Conservation (phyloP, 257 asterid species). For the Anisodus acutangulus region DNA sequence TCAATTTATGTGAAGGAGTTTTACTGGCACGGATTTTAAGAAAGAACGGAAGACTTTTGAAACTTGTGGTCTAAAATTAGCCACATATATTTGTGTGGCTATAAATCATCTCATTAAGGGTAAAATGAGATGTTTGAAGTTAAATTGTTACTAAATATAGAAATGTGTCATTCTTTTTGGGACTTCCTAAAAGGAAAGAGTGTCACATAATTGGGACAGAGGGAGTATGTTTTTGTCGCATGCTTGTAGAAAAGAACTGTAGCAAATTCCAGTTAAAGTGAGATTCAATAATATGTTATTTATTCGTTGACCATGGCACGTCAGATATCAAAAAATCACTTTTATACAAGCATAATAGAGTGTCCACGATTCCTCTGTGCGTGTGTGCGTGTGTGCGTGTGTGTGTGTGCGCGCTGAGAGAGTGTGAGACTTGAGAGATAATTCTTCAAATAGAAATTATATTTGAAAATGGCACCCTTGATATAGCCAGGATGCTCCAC, state of each 20-base stretch:
- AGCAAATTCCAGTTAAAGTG: background rate
- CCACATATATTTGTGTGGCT: too few relatives aligned
- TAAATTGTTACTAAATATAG: too few relatives aligned
- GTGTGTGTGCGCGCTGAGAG: background rate
- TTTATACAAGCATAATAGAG: background rate
- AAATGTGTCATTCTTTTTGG: too few relatives aligned
- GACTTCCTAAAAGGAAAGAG: too few relatives aligned
- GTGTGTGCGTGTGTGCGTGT: background rate
- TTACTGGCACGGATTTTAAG: too few relatives aligned
- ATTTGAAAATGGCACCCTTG: slow-evolving; percentile 67
- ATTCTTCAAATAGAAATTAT: slow-evolving; percentile 23
- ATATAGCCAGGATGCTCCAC: slow-evolving; percentile 99
- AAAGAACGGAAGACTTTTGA: too few relatives aligned
- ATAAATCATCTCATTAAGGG: too few relatives aligned
- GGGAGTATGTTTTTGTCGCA: too few relatives aligned
- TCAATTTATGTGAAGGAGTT: too few relatives aligned
- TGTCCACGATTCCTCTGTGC: background rate
- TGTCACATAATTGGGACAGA: too few relatives aligned
- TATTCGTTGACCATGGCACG: background rate
- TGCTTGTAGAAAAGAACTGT: slow-evolving; percentile 5
- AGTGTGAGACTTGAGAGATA: background rate
- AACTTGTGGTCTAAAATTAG: too few relatives aligned
- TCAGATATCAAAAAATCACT: background rate
- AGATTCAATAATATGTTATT: background rate
- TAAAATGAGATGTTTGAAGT: too few relatives aligned